Conservation (phyloP, 345 rosid species). For the Psidium friedrichsthalianum region DNA sequence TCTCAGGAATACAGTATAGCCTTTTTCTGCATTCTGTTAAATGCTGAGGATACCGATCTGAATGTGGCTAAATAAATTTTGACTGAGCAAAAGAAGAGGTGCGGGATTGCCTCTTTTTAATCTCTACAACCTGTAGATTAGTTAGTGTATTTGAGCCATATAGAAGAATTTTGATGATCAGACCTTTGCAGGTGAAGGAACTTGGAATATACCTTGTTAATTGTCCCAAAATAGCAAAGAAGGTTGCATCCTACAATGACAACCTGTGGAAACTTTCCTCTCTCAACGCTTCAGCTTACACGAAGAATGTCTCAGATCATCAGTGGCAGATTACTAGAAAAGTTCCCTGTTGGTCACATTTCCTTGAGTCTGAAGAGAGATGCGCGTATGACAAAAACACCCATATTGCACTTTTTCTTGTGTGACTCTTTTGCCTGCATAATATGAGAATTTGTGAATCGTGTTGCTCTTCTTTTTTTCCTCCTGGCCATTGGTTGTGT, state of each 20-base stretch:
- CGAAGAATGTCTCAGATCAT: conserved; percentile 42
- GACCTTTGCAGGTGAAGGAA: conserved; percentile 59
- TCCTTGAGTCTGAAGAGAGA: conserved; percentile 32
- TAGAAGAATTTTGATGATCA: not conserved
- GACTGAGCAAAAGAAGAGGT: not conserved
- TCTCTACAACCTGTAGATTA: not conserved
- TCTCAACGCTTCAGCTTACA: conserved; percentile 43
- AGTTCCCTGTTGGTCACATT: conserved; percentile 95
- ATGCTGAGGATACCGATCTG: not conserved
- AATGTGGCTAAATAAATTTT: not conserved
- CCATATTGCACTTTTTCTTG: not conserved
- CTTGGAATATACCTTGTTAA: conserved; percentile 66
- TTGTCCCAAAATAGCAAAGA: conserved; percentile 47
- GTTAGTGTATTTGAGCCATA: accelerated
- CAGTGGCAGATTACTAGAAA: conserved; percentile 65
- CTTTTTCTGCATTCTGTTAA: not conserved
- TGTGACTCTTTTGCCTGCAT: not conserved
- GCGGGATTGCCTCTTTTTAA: not conserved
- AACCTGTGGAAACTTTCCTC: conserved; percentile 60
- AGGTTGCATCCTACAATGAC: conserved; percentile 42
- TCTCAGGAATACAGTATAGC: not conserved
- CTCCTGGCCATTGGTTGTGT: not conserved
- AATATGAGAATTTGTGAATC: not conserved
- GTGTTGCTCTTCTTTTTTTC: not conserved
- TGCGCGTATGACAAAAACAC: conserved; percentile 30